Percentiles rank a stretch among this genome's conserved stretches.
Conservation (phyloP, 371 early-diverging fungal genomes). For the Capillidium rhysosporum region DNA sequence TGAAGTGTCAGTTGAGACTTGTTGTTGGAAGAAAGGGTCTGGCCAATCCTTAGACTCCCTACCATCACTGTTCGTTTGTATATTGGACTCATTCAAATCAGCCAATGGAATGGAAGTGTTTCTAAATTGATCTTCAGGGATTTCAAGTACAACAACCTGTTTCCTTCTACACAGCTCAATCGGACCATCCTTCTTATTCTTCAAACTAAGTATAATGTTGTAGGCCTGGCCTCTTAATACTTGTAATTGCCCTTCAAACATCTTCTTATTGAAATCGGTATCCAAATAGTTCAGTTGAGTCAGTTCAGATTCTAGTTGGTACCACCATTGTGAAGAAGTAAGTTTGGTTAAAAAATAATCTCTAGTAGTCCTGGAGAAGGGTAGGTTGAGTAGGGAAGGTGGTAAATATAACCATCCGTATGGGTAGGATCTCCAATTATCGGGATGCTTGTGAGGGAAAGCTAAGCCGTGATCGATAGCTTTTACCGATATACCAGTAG, state of each 20-base stretch:
- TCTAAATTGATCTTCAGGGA: too few species aligned
- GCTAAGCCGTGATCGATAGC: constrained; percentile 88
- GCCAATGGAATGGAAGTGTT: background rate
- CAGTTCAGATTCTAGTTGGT: constrained; percentile 40
- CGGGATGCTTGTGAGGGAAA: constrained; percentile 85
- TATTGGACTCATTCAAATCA: background rate
- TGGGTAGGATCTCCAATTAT: constrained; percentile 73
- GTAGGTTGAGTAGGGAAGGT: constrained; percentile 22
- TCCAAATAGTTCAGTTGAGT: constrained; percentile 40
- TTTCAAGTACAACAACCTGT: constrained; percentile 24
- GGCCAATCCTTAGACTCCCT: background rate
- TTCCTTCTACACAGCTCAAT: constrained; percentile 30
- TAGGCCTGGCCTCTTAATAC: constrained; percentile 74
- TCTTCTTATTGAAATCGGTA: constrained; percentile 48
- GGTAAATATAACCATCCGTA: constrained; percentile 72
- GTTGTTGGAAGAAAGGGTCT: background rate
- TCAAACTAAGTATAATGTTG: constrained; percentile 50
- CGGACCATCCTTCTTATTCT: constrained; percentile 28
- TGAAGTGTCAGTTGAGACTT: background rate
- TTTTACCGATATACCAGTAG: constrained; percentile 34
- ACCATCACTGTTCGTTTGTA: background rate
- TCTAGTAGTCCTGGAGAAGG: constrained; percentile 50
- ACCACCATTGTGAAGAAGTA: constrained; percentile 61
- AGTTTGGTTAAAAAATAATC: constrained; percentile 38
- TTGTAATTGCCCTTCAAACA: constrained; percentile 62